Conservation (phyloP, 306 rosid species). For the Cucurbita argyrosperma region DNA sequence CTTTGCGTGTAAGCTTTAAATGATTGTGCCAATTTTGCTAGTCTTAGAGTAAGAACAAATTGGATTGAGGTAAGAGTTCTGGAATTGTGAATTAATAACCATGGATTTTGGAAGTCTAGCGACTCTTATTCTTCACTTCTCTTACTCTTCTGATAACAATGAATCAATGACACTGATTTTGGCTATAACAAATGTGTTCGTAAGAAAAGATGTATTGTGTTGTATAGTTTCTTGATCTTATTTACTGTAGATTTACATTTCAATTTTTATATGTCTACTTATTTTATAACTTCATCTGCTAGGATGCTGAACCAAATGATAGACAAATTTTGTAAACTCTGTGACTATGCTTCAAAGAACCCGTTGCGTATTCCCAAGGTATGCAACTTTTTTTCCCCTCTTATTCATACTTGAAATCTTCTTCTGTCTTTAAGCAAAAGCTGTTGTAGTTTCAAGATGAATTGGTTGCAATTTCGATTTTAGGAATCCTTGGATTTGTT, state of each 20-base stretch:
- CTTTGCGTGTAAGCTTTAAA: not conserved
- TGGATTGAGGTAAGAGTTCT: not conserved
- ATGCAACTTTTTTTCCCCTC: not conserved
- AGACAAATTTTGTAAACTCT: slow-evolving; percentile 38
- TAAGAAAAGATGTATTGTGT: not conserved
- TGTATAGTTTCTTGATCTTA: not conserved
- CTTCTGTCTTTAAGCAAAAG: not conserved
- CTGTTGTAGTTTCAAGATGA: not conserved
- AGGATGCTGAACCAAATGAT: slow-evolving; percentile 45
- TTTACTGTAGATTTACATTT: not conserved
- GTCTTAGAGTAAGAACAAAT: not conserved
- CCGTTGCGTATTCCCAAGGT: slow-evolving; percentile 50
- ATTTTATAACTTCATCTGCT: slow-evolving; percentile 1
- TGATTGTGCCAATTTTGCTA: not conserved
- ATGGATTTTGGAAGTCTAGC: not conserved
- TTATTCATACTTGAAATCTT: not conserved
- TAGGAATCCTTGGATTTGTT: not conserved
- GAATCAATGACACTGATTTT: not conserved
- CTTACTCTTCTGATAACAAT: not conserved
- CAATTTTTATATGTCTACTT: slow-evolving; percentile 1
- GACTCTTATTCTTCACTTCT: not conserved
- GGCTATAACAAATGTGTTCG: not conserved
- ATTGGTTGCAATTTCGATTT: not conserved
- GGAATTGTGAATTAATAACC: not conserved
- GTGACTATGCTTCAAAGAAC: slow-evolving; percentile 41